Base-by-base conservation (phyloP, 805 yeast species). In the Lipomyces chichibuensis region DNA sequence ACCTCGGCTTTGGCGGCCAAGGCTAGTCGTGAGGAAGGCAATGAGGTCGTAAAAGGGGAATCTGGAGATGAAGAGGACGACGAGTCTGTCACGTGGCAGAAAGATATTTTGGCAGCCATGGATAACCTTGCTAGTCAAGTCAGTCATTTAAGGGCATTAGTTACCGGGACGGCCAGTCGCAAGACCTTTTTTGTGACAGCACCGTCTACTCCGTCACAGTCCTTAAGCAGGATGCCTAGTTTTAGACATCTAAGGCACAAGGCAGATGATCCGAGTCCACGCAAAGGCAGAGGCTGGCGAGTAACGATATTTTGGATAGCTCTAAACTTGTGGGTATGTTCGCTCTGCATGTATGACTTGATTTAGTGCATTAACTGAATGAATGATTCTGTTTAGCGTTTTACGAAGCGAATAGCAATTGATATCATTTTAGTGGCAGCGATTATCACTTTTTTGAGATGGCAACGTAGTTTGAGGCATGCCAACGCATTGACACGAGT, bases 151-250 rank as follows among this genome's bases (percentile, higher is more conserved):
- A 60, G 56, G 8, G 43, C 64, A 14, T 8, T 53, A 9, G 20
- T 64, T 5, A 20, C 35, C 27, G 35, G 57, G 3, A 33, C 11
- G 3, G n/a, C 53, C 13, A n/a, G 27, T 51, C 46, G 58, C 9
- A 56, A 32, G 27, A 37, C 37, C 8, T 35, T 25, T 27, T 63
- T 63, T 35, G 62, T 63, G 37, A 63, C 65, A 27, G 65, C 65
- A 13, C 65, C 65, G 14, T 63, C 65, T 17, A 63, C 65, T 2
- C 65, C 65, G 3, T 63, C 65, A 20, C 46, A 39, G n/a, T 46
- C 65, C 17, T 17, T 63, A 13, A 63, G 65, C 32, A 53, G 59
- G 35, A n/a, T 39, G 13, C 62, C 60, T 17, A 58, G 65, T 33
- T 27, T 11, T 17, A 20, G 27, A 13, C 35, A 43, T 7, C 57